phyloP scores from a whole-genome alignment of 768 basidiomycete genomes.

The Leccinum rimulosum region DNA sequence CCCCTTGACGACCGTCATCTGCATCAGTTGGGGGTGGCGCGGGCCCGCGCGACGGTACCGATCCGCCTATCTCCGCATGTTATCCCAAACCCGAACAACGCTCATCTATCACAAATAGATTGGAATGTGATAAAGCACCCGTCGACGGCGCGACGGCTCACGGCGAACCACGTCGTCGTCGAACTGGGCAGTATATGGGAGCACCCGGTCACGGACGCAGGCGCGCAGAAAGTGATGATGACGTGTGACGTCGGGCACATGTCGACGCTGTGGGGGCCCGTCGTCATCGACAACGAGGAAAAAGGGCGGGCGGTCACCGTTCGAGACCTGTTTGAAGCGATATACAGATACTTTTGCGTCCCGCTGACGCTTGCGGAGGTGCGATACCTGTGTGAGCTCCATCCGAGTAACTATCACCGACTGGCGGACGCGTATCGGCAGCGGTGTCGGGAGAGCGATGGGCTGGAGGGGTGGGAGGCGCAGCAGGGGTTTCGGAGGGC shows the following conservation, averaged over 20 bases:
- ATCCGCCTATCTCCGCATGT: conserved; percentile 8
- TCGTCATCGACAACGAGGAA: conserved; percentile 35
- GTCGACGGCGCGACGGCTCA: conserved; percentile 30
- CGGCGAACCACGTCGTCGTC: conserved; percentile 25
- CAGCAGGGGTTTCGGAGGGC: conserved; percentile 35
- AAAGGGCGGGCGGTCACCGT: conserved; percentile 35
- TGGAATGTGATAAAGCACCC: conserved; percentile 39
- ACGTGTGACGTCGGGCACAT: conserved; percentile 23
- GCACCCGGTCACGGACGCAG: conserved; percentile 23
- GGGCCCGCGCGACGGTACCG: neutral
- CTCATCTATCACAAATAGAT: conserved; percentile 28
- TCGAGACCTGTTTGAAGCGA: conserved; percentile 45
- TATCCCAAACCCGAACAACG: conserved; percentile 32
- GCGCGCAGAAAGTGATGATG: conserved; percentile 23
- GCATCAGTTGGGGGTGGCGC: neutral
- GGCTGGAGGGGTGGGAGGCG: conserved; percentile 40
- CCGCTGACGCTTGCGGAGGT: conserved; percentile 38
- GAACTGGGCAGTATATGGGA: conserved; percentile 16
- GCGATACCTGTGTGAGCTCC: conserved; percentile 16
- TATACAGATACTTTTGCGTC: conserved; percentile 47
- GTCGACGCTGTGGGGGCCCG: conserved; percentile 46
- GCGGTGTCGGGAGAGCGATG: conserved; percentile 40
- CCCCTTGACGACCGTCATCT: conserved; percentile 20
- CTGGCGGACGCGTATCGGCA: conserved; percentile 23
- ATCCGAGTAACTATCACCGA: conserved; percentile 19